Percentiles rank a stretch among this genome's conserved stretches.
Conservation (phyloP, 2,329 filamentous ascomycete species). For the Colletotrichum acutatum region DNA sequence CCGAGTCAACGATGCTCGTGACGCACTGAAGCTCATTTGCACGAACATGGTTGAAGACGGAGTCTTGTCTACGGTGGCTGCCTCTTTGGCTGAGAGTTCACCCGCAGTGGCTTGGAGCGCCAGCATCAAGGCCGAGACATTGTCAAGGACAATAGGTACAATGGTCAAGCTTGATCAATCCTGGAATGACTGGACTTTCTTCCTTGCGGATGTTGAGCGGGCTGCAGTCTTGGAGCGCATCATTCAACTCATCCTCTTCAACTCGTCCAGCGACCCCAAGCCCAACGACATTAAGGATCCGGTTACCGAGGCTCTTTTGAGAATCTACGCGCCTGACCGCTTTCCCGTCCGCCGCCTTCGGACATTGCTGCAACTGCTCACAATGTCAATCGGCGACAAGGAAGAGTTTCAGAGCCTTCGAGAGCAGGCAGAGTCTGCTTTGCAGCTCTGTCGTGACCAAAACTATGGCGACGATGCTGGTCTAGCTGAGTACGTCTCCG, state of each 20-base stretch:
- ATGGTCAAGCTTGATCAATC: conserved; percentile 69
- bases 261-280: conserved; percentile 46
- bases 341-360: conserved; percentile 65
- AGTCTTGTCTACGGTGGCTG: conserved; percentile 63
- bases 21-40: conserved; percentile 70
- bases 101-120: conserved; percentile 64
- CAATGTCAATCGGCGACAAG: conserved; percentile 58
- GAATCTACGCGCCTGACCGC: conserved; percentile 59
- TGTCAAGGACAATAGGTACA: conserved; percentile 69
- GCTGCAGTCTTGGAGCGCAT: conserved; percentile 71
- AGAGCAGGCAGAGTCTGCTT: conserved; percentile 51
- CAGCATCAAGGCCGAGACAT: conserved; percentile 58
- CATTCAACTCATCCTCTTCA: conserved; percentile 59
- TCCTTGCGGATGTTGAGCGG: conserved; percentile 62
- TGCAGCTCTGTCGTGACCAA: conserved; percentile 48
- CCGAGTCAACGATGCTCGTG: conserved; percentile 66
- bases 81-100: conserved; percentile 59
- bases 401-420: conserved; percentile 52
- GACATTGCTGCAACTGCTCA: conserved; percentile 60
- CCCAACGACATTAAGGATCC: conserved; percentile 51
- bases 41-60: conserved; percentile 69
- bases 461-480: conserved; percentile 57
- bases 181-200: conserved; percentile 66
- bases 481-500: conserved; percentile 57
- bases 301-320: conserved; percentile 58